Percentiles rank a stretch among this genome's conserved stretches.
phyloP scores from a whole-genome alignment of 345 rosid genomes.

The Noccaea bulbosa region DNA sequence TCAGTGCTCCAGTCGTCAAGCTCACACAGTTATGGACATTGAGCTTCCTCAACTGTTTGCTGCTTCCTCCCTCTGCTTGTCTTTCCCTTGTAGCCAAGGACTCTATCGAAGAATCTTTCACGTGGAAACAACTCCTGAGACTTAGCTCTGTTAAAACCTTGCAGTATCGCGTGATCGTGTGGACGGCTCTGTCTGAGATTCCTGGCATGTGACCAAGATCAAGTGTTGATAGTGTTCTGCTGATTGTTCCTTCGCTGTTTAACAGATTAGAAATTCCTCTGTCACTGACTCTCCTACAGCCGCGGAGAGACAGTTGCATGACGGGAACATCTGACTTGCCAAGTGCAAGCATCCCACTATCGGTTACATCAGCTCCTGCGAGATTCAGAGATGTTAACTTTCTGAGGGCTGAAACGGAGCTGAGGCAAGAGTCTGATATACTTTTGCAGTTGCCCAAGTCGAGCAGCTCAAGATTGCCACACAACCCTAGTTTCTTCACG shows the following conservation, averaged over 20 bases:
- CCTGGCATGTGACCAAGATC: slow-evolving; percentile 72
- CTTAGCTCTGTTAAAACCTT: slow-evolving; percentile 58
- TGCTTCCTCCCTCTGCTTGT: slow-evolving; percentile 39
- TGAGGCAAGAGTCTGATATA: slow-evolving; percentile 61
- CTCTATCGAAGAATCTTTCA: slow-evolving; percentile 59
- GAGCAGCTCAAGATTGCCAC: slow-evolving; percentile 60
- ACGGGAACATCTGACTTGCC: slow-evolving; percentile 57
- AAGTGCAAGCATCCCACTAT: slow-evolving; percentile 54
- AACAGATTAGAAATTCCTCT: slow-evolving; percentile 60
- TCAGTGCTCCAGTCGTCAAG: slow-evolving; percentile 47
- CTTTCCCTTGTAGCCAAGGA: slow-evolving; percentile 51
- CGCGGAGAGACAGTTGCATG: slow-evolving; percentile 55
- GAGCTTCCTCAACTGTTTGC: slow-evolving; percentile 54
- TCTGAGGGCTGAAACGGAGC: slow-evolving; percentile 49
- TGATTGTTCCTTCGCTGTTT: slow-evolving; percentile 51
- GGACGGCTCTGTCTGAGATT: slow-evolving; percentile 57
- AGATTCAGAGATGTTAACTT: slow-evolving; percentile 58
- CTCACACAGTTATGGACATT: slow-evolving; percentile 63
- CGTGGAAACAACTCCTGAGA: slow-evolving; percentile 55
- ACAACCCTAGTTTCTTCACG: slow-evolving; percentile 59
- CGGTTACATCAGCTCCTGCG: slow-evolving; percentile 69
- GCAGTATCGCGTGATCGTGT: slow-evolving; percentile 46
- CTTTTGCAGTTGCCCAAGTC: slow-evolving; percentile 71
- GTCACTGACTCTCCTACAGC: slow-evolving; percentile 72
- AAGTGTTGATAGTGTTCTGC: slow-evolving; percentile 53